Evolutionary conservation across 2,329 filamentous ascomycete species (phyloP).

Genomic region (Alternaria brassicae): DNA sequence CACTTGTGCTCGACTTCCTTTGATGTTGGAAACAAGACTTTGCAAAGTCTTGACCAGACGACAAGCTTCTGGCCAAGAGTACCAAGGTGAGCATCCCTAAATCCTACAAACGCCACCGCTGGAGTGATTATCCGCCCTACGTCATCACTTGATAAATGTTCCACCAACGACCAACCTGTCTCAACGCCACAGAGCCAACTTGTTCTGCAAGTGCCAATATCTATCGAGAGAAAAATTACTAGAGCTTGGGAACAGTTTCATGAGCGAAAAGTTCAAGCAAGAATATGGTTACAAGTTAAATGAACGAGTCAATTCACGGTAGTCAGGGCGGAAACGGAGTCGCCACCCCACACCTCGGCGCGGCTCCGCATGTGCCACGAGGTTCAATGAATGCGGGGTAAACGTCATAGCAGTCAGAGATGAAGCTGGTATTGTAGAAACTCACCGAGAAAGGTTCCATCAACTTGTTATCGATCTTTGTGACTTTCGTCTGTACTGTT

Average conservation of each 20-base stretch:
- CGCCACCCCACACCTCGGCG: neutral
- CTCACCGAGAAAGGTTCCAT: neutral
- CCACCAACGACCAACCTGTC: neutral
- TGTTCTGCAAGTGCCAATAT: neutral
- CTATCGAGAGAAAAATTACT: neutral
- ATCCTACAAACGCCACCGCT: neutral
- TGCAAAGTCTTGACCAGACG: neutral
- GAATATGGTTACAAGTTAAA: neutral
- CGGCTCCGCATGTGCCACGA: neutral
- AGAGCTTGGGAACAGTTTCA: neutral
- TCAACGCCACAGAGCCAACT: neutral
- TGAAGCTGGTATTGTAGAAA: neutral
- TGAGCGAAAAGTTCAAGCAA: neutral
- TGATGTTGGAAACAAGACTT: slow-evolving; percentile 3
- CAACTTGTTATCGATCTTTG: neutral
- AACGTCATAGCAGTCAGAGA: neutral
- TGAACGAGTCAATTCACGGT: neutral
- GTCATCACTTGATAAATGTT: slow-evolving; percentile 1
- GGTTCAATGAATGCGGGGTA: slow-evolving; percentile 10
- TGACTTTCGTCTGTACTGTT: neutral
- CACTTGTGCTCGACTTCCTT: neutral
- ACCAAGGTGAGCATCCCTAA: neutral
- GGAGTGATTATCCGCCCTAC: slow-evolving; percentile 7
- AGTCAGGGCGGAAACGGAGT: neutral
- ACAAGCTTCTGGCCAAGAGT: slow-evolving; percentile 14